phyloP scores from a whole-genome alignment of 805 yeast genomes.

The Cyberlindnera lachancei region DNA sequence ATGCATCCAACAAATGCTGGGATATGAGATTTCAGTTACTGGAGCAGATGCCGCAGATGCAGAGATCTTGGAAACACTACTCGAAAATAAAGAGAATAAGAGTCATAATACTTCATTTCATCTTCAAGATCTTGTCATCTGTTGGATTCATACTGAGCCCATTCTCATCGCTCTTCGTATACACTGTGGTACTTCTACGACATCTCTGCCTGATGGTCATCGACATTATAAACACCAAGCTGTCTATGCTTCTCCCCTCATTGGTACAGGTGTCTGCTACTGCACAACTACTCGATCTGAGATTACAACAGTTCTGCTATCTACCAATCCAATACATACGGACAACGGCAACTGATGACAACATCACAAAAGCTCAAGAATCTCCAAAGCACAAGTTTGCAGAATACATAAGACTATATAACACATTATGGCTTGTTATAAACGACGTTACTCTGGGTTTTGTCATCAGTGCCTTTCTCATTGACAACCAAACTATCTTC shows the following conservation, averaged over 20 bases:
- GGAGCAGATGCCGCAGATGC: slow-evolving; percentile 9
- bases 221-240: slow-evolving; percentile 23
- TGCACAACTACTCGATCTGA: slow-evolving; percentile 70
- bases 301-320: slow-evolving; percentile 68
- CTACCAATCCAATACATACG: slow-evolving; percentile 75
- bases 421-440: slow-evolving; percentile 77
- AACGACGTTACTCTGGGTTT: slow-evolving; percentile 79
- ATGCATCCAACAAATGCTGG: slow-evolving; percentile 17
- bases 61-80: slow-evolving; percentile 9
- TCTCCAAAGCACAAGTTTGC: slow-evolving; percentile 40
- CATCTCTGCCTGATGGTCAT: slow-evolving; percentile 12
- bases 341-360: slow-evolving; percentile 32
- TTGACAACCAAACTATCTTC: slow-evolving; percentile 27
- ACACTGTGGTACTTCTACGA: slow-evolving; percentile 8
- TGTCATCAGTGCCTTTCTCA: slow-evolving; percentile 42
- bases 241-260: slow-evolving; percentile 17
- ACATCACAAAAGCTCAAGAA: slow-evolving; percentile 18
- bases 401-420: slow-evolving; percentile 72
- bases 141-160: slow-evolving; percentile 10
- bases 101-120: background rate
- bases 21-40: slow-evolving; percentile 8
- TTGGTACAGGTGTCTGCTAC: slow-evolving; percentile 46
- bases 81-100: slow-evolving; percentile 1
- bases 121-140: background rate
- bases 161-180: slow-evolving; percentile 4